Evolutionary conservation across 306 rosid species (phyloP).

Genomic region (Vigna nakashimae): DNA sequence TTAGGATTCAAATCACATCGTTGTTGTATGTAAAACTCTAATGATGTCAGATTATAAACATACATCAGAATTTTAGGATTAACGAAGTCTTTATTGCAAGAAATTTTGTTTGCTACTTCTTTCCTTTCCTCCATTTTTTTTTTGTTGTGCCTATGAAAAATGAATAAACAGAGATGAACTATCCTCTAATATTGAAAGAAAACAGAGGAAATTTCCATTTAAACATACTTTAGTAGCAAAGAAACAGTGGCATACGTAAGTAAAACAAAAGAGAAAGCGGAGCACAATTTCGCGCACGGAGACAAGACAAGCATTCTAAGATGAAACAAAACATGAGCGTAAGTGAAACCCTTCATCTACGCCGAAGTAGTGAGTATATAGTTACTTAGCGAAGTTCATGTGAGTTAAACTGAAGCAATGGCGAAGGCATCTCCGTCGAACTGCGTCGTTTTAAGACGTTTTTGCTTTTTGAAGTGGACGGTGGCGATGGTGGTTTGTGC

Average conservation of each 20-base stretch:
- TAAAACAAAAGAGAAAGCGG: constrained; percentile 32
- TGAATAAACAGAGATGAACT: no score
- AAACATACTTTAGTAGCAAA: no score
- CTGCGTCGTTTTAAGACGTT: constrained; percentile 15
- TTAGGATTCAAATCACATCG: constrained; percentile 9
- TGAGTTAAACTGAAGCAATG: background rate
- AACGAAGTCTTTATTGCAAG: no score
- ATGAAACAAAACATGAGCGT: background rate
- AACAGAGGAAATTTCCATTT: no score
- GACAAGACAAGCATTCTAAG: background rate
- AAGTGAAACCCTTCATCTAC: background rate
- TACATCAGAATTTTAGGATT: background rate
- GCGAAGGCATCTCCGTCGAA: background rate
- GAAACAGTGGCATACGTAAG: no score
- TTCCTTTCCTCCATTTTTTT: no score
- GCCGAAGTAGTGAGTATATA: background rate
- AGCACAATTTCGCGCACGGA: constrained; percentile 58
- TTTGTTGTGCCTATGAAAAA: no score
- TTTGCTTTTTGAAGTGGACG: constrained; percentile 31
- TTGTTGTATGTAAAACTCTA: constrained; percentile 24
- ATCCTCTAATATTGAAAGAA: no score
- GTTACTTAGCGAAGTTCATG: background rate
- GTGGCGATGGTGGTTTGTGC: constrained; percentile 26
- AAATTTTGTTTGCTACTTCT: no score
- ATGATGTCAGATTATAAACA: constrained; percentile 2